A percentile compares a stretch with the other conserved stretches of the same genome.
Conservation (phyloP, 73 alveolate genomes). For the Blepharisma japonicum region DNA sequence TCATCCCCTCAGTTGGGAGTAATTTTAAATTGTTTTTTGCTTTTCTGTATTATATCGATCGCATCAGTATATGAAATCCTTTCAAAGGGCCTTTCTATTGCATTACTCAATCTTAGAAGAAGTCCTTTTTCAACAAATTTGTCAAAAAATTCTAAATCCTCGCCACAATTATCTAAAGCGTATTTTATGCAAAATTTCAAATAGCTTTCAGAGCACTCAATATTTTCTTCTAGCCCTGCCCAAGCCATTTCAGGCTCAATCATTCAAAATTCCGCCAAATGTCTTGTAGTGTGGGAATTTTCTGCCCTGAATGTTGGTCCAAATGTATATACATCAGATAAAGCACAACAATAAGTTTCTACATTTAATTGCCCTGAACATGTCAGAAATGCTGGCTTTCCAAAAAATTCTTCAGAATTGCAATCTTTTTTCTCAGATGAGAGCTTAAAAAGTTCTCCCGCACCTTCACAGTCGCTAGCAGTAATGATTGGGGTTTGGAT, state of each 20-base stretch:
- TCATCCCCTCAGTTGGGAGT: not conserved
- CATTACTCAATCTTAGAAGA: not conserved
- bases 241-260: constrained; percentile 97
- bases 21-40: constrained; percentile 34
- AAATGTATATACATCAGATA: constrained; percentile 89
- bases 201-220: constrained; percentile 76
- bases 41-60: constrained; percentile 58
- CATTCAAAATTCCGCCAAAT: constrained; percentile 98
- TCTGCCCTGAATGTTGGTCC: constrained; percentile 99
- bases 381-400: constrained; percentile 84
- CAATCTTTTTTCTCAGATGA: constrained; percentile 50
- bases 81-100: constrained; percentile 72
- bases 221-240: constrained; percentile 75
- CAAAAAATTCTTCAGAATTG: constrained; percentile 84
- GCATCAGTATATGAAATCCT: constrained; percentile 95
- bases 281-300: constrained; percentile 91
- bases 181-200: constrained; percentile 17
- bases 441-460: constrained; percentile 96
- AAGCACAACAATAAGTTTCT: constrained; percentile 83
- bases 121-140: not conserved
- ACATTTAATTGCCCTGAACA: constrained; percentile 91
- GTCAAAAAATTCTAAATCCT: not conserved
- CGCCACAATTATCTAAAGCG: not conserved
- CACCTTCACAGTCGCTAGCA: constrained; percentile 97
- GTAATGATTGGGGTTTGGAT: constrained; percentile 96